Base-by-base conservation (phyloP, 352 stramenopile genomes). In the Blastocystis hominis region DNA sequence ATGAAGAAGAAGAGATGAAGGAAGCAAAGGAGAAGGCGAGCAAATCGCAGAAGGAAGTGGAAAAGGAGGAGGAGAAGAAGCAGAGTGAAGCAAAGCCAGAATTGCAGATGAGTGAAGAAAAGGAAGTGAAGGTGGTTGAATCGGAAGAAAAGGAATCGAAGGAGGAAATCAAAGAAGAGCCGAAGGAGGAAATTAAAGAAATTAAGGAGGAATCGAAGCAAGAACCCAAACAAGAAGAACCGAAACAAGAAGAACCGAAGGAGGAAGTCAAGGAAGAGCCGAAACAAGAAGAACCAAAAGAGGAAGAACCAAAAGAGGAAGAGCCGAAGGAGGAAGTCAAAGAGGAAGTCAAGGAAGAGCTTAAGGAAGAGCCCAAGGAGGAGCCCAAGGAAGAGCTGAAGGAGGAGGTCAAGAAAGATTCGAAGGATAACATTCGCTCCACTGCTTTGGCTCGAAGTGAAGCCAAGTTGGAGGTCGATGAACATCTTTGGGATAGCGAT, bases 401-500 rank as follows among this genome's bases (percentile, higher is more conserved):
- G 7, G 9, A 75, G 38, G 30, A 38, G n/a, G 66, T 55, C 10
- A 56, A 76, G 38, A 38, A 56, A 56, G 7, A n/a, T 42, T 34
- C 10, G 3, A 61, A 78, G 7, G 36, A 34, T 7, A 53, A 34
- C 0, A 30, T 56, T 61, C 20, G 24, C 9, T 44, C 70, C n/a
- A 80, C 70, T 15, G 70, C 70, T 44, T 63, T 80, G 36, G 70
- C 70, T 80, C 70, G 70, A n/a, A 80, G 10, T 24, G 70, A 80
- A 6, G 3, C 13, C 7, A 80, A 80, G 30, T 46, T 80, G 30
- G 70, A 80, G 42, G 53, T 64, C 4, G 70, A 80, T 24, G 70
- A 80, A 10, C 70, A 80, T 63, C 42, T 80, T 10, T 80, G 70
- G 70, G 70, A 64, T 4, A 47, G 55, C 4, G 68, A 78, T 17